phyloP scores from a whole-genome alignment of 2,329 filamentous ascomycete genomes.

The Colletotrichum shisoi region DNA sequence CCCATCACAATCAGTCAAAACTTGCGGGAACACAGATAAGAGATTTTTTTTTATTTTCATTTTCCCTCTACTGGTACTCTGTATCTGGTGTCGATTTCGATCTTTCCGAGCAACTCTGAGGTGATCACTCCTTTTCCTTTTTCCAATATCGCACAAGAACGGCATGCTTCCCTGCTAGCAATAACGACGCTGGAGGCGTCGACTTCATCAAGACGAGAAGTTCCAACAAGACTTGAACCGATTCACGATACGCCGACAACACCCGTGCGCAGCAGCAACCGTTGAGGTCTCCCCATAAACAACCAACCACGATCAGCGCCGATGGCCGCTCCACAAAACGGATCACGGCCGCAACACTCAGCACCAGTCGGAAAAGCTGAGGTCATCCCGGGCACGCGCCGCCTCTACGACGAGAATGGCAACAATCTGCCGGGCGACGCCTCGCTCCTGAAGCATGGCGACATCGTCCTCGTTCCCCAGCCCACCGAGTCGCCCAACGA shows the following conservation, averaged over 20 bases:
- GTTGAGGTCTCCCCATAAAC: neutral
- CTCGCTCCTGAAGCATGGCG: conserved; percentile 44
- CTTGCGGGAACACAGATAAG: conserved; percentile 7
- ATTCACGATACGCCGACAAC: neutral
- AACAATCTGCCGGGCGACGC: conserved; percentile 23
- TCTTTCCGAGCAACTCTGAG: neutral
- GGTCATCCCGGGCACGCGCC: conserved; percentile 35
- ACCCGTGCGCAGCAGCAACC: neutral
- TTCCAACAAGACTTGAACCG: neutral
- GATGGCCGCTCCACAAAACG: conserved; percentile 31
- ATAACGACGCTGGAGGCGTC: conserved; percentile 37
- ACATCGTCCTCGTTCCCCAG: conserved; percentile 62
- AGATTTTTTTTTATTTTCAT: neutral
- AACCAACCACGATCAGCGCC: neutral
- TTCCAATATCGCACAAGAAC: conserved; percentile 4
- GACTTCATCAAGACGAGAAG: conserved; percentile 31
- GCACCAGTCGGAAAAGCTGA: conserved; percentile 14
- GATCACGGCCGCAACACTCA: neutral
- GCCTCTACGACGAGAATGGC: conserved; percentile 33
- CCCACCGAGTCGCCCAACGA: conserved; percentile 63
- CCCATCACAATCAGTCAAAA: conserved; percentile 12
- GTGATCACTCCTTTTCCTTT: neutral
- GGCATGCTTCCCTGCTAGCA: conserved; percentile 33
- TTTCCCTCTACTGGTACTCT: neutral
- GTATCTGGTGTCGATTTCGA: neutral